Conservation (phyloP, 768 basidiomycete species). For the Pulveroboletus sp. region DNA sequence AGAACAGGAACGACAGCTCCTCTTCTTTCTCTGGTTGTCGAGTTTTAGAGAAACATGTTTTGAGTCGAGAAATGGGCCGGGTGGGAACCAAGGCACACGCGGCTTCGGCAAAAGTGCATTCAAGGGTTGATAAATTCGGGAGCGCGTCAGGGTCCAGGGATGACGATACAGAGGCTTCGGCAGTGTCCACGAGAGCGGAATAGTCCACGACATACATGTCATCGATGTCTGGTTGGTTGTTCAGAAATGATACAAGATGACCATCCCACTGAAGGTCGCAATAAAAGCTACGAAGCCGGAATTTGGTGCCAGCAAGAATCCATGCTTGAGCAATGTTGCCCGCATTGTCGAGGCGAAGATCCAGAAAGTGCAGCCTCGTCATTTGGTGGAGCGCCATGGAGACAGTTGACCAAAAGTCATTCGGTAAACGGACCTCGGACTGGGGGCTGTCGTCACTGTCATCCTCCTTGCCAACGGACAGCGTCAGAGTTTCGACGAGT, state of each 20-base stretch:
- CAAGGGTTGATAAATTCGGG: slow-evolving; percentile 47
- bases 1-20: slow-evolving; percentile 48
- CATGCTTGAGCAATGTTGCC: slow-evolving; percentile 31
- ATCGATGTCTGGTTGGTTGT: slow-evolving; percentile 20
- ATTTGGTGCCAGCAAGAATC: slow-evolving; percentile 39
- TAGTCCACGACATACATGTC: slow-evolving; percentile 35
- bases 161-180: slow-evolving; percentile 14
- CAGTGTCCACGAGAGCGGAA: slow-evolving; percentile 12
- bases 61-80: slow-evolving; percentile 57
- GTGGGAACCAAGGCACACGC: slow-evolving; percentile 51
- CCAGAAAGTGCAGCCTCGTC: slow-evolving; percentile 46
- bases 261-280: slow-evolving; percentile 66
- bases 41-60: slow-evolving; percentile 64
- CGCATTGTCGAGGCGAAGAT: slow-evolving; percentile 37
- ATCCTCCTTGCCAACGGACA: slow-evolving; percentile 34
- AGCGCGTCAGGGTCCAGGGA: slow-evolving; percentile 33
- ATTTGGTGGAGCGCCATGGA: slow-evolving; percentile 46
- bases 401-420: slow-evolving; percentile 48
- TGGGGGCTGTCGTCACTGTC: background rate
- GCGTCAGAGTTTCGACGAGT: slow-evolving; percentile 51
- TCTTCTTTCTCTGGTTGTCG: slow-evolving; percentile 43
- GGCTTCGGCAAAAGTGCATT: slow-evolving; percentile 67
- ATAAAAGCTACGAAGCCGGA: slow-evolving; percentile 56
- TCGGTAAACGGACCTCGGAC: slow-evolving; percentile 20
- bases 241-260: slow-evolving; percentile 39